Evolutionary conservation across 768 basidiomycete species (phyloP).

Genomic region (Steccherinum ochraceum): DNA sequence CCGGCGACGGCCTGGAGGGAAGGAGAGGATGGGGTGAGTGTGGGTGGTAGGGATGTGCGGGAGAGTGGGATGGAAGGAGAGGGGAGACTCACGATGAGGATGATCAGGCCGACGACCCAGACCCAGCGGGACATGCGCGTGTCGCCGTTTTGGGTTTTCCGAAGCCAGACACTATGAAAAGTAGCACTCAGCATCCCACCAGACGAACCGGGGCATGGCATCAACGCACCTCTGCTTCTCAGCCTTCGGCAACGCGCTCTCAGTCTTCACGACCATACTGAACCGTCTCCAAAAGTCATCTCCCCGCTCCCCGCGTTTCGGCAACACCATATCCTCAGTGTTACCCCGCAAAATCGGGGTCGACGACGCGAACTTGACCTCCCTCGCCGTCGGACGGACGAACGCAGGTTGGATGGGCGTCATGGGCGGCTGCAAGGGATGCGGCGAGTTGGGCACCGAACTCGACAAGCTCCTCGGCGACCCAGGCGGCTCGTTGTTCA

Average conservation of each 20-base stretch:
- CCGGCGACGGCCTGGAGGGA: conserved; percentile 38
- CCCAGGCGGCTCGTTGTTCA: conserved; percentile 20
- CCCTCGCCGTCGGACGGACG: conserved; percentile 48
- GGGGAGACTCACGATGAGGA: conserved; percentile 42
- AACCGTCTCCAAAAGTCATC: conserved; percentile 87
- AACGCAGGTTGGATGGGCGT: conserved; percentile 79
- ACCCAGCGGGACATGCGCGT: conserved; percentile 59
- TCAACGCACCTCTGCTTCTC: conserved; percentile 39
- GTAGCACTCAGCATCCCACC: not conserved
- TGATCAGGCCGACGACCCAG: conserved; percentile 56
- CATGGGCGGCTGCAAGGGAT: conserved; percentile 69
- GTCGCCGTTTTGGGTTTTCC: conserved; percentile 49
- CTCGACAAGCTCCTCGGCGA: conserved; percentile 20
- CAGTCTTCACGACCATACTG: conserved; percentile 74
- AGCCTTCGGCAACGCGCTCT: conserved; percentile 32
- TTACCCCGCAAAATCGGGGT: conserved; percentile 61
- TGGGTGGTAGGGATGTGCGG: not conserved
- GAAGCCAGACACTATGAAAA: conserved; percentile 53
- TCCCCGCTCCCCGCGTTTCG: conserved; percentile 63
- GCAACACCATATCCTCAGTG: conserved; percentile 60
- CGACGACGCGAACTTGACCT: conserved; percentile 42
- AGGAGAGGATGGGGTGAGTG: not conserved
- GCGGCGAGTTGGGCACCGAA: conserved; percentile 49
- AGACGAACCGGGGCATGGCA: not conserved
- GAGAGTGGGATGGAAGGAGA: not conserved